phyloP scores from a whole-genome alignment of 1,284 basidiomycete genomes.

The Butyriboletus appendiculatus region DNA sequence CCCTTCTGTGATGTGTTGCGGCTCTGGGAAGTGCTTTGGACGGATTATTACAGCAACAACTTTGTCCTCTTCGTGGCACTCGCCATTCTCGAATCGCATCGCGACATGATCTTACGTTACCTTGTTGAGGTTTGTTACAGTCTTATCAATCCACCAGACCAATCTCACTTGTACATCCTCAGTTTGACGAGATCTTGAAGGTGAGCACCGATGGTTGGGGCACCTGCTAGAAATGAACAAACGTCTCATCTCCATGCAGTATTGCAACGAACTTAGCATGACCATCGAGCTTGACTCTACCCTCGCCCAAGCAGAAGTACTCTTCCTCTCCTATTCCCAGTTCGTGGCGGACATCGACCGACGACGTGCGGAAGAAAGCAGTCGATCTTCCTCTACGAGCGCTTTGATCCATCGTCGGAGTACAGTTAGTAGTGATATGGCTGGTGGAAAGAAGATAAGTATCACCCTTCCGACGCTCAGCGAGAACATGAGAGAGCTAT shows the following conservation, averaged over 20 bases:
- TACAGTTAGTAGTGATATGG: slow-evolving; percentile 2
- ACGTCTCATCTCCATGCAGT: slow-evolving; percentile 43
- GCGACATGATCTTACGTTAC: slow-evolving; percentile 92
- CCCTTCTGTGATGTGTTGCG: slow-evolving; percentile 84
- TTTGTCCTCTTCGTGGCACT: slow-evolving; percentile 96
- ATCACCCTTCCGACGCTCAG: slow-evolving; percentile 48
- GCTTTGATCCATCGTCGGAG: slow-evolving; percentile 31
- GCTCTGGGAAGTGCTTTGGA: slow-evolving; percentile 98
- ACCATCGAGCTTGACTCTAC: slow-evolving; percentile 93
- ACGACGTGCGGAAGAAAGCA: slow-evolving; percentile 55
- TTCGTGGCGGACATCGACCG: slow-evolving; percentile 89
- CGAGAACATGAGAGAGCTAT: slow-evolving; percentile 56
- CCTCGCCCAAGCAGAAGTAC: slow-evolving; percentile 90
- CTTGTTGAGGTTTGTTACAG: slow-evolving; percentile 73
- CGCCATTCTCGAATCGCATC: slow-evolving; percentile 90
- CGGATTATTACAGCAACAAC: slow-evolving; percentile 83
- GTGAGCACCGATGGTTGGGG: slow-evolving; percentile 36
- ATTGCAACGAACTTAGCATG: slow-evolving; percentile 92
- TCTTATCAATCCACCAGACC: background rate
- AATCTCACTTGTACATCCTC: slow-evolving; percentile 9
- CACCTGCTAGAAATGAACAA: slow-evolving; percentile 1
- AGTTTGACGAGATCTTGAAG: slow-evolving; percentile 90
- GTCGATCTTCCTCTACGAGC: slow-evolving; percentile 21
- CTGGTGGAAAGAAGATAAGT: slow-evolving; percentile 19
- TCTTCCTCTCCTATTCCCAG: slow-evolving; percentile 85